Evolutionary conservation across 495 filamentous ascomycete species (phyloP).

Genomic region (Daldinia bambusicola): DNA sequence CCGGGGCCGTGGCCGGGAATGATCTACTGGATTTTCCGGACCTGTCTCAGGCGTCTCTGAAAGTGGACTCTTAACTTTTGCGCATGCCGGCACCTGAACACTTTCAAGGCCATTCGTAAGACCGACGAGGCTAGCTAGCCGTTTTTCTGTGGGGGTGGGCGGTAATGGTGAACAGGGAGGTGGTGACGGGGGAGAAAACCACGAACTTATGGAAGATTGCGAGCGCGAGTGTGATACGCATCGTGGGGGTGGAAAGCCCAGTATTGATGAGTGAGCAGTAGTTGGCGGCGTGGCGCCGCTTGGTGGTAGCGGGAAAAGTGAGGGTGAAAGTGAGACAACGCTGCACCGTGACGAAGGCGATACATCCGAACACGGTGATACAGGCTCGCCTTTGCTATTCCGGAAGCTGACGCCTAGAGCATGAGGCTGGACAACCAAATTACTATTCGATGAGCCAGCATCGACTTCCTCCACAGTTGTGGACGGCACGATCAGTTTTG

Average conservation of each 20-base stretch:
- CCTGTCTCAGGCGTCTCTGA: conserved; percentile 5
- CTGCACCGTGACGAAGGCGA: conserved; percentile 29
- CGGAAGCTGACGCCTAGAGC: conserved; percentile 38
- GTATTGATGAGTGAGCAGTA: conserved; percentile 14
- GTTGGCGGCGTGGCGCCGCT: conserved; percentile 23
- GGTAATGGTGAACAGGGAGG: conserved; percentile 37
- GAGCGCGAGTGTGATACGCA: conserved; percentile 32
- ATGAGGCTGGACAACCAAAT: conserved; percentile 26
- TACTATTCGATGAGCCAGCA: conserved; percentile 4
- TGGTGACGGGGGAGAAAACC: conserved; percentile 42
- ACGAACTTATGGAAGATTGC: conserved; percentile 26
- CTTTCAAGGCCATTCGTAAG: conserved; percentile 20
- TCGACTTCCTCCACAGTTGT: conserved; percentile 5
- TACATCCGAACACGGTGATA: conserved; percentile 31
- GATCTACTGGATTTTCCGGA: background rate
- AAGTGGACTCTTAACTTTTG: conserved; percentile 22
- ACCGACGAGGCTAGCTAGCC: conserved; percentile 32
- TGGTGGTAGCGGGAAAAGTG: conserved; percentile 41
- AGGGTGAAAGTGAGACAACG: conserved; percentile 39
- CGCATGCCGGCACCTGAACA: conserved; percentile 19
- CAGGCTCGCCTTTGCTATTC: conserved; percentile 22
- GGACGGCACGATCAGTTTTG: conserved; percentile 24
- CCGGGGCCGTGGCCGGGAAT: conserved; percentile 22
- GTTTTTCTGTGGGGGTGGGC: conserved; percentile 29
- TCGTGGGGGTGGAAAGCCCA: conserved; percentile 23